These are phyloP conservation scores for Ordospora pajunii DNA, from an alignment of 371 early-diverging fungal genomes.

Conservation along the genomic window DNA sequence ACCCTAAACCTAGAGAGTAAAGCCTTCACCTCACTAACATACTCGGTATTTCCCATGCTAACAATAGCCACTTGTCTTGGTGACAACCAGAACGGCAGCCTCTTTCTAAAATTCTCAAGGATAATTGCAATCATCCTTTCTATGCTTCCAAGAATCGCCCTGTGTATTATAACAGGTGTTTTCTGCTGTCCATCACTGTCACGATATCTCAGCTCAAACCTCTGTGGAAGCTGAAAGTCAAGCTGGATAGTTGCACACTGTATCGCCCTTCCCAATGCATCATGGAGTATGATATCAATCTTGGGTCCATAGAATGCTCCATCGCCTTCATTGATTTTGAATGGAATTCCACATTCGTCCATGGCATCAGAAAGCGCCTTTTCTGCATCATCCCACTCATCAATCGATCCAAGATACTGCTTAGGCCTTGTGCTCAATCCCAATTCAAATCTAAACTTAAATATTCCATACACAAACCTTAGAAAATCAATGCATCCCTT, in stretches of 20 bases:
- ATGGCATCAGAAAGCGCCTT: slow-evolving; percentile 68
- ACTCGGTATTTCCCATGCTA: slow-evolving; percentile 54
- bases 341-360: slow-evolving; percentile 68
- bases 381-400: slow-evolving; percentile 86
- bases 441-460: slow-evolving; percentile 70
- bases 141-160: slow-evolving; percentile 91
- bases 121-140: slow-evolving; percentile 94
- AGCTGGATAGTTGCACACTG: slow-evolving; percentile 98
- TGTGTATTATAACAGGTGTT: slow-evolving; percentile 93
- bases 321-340: slow-evolving; percentile 88
- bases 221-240: slow-evolving; percentile 85
- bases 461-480: slow-evolving; percentile 72
- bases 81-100: slow-evolving; percentile 92
- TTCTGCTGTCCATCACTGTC: slow-evolving; percentile 64
- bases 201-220: slow-evolving; percentile 79
- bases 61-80: slow-evolving; percentile 84
- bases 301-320: slow-evolving; percentile 99
- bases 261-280: slow-evolving; percentile 78
- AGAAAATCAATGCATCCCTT: slow-evolving; percentile 71
- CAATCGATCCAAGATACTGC: slow-evolving; percentile 78
- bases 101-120: slow-evolving; percentile 80
- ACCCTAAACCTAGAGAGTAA: slow-evolving; percentile 58
- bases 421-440: slow-evolving; percentile 88
- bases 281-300: slow-evolving; percentile 90
- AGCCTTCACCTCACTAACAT: slow-evolving; percentile 59